Conservation (phyloP, 2,329 filamentous ascomycete genomes). For the Fusarium subtropicale region DNA sequence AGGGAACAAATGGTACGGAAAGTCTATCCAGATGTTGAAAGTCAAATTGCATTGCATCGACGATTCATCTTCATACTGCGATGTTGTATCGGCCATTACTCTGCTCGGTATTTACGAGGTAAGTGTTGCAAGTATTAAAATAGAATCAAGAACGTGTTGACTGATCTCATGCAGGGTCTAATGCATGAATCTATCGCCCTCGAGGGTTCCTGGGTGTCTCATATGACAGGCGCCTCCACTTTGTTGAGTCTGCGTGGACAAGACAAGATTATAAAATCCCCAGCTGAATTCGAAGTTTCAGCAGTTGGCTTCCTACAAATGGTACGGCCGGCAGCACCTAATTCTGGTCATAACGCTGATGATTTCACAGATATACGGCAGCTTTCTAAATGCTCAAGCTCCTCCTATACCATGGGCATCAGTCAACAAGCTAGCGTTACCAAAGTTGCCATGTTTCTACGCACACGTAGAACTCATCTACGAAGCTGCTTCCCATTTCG, state of each 20-base stretch:
- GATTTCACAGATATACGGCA: background rate
- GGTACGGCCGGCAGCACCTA: rapidly evolving
- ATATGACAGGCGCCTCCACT: background rate
- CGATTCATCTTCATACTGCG: background rate
- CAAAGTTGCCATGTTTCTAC: background rate
- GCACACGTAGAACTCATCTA: background rate
- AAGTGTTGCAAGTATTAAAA: no score
- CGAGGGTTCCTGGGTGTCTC: background rate
- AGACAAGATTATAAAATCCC: background rate
- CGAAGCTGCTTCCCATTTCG: background rate
- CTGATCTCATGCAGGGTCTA: rapidly evolving
- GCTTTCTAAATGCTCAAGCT: background rate
- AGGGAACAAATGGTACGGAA: background rate
- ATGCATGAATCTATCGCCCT: background rate
- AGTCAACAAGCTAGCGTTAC: background rate
- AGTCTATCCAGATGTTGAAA: background rate
- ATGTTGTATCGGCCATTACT: background rate
- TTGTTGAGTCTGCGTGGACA: background rate
- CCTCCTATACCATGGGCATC: background rate
- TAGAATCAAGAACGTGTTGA: rapidly evolving
- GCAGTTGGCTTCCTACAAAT: background rate
- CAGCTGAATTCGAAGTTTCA: background rate
- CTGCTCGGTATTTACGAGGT: background rate
- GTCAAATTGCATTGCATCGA: background rate
- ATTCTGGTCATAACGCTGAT: background rate